Percentiles rank a stretch among this genome's conserved stretches.
phyloP scores from a whole-genome alignment of 345 rosid genomes.

The Eutrema heterophyllum region DNA sequence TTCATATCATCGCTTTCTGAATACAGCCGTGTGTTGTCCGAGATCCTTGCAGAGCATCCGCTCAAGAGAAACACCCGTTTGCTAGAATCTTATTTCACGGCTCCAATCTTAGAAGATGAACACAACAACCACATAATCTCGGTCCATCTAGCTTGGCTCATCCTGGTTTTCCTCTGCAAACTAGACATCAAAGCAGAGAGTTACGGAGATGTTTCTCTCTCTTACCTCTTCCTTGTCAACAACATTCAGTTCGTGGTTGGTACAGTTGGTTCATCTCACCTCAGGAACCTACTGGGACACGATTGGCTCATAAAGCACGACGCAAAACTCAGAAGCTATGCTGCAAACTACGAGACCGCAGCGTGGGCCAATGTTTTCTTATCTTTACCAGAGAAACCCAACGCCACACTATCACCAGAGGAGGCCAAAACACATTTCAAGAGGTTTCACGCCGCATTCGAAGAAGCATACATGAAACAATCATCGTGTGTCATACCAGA shows the following conservation, averaged over 20 bases:
- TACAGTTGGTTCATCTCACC: conserved; percentile 43
- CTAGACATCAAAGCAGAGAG: conserved; percentile 56
- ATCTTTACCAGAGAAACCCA: conserved; percentile 38
- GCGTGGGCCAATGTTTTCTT: conserved; percentile 60
- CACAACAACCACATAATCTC: conserved; percentile 32
- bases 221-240: conserved; percentile 76
- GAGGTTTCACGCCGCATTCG: conserved; percentile 56
- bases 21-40: conserved; percentile 43
- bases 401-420: conserved; percentile 29
- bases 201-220: conserved; percentile 58
- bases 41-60: conserved; percentile 50
- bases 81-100: conserved; percentile 52
- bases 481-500: conserved; percentile 47
- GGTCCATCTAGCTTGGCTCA: conserved; percentile 58
- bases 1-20: conserved; percentile 53
- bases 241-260: conserved; percentile 52
- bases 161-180: conserved; percentile 64
- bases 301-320: conserved; percentile 57
- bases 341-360: conserved; percentile 45
- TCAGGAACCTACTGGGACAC: conserved; percentile 56
- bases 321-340: conserved; percentile 49
- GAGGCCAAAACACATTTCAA: conserved; percentile 42
- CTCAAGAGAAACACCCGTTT: conserved; percentile 28
- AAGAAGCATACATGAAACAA: conserved; percentile 59
- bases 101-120: conserved; percentile 36